Percentiles rank a stretch among this genome's conserved stretches.
Evolutionary conservation across 116 monocot genomes (phyloP).

Genomic region (Dioscorea cayenensis): DNA sequence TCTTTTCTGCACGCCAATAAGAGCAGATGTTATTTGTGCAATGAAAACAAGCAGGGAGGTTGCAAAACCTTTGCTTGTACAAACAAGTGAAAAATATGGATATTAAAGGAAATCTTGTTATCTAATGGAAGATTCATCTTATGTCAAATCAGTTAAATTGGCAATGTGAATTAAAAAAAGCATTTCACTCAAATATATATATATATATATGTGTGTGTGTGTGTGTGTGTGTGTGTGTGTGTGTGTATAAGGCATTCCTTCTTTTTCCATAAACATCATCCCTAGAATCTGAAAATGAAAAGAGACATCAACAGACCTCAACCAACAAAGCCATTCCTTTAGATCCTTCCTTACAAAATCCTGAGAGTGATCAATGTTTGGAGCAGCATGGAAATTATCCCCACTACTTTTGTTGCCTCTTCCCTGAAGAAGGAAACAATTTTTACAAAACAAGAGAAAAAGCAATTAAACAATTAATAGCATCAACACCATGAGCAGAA

Average conservation of each 20-base stretch:
- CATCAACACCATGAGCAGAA: no score
- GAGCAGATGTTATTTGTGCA: not conserved
- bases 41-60: no score
- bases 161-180: no score
- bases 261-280: not conserved
- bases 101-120: no score
- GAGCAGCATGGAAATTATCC: constrained; percentile 95
- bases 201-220: no score
- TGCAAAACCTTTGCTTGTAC: no score
- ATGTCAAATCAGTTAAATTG: no score
- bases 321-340: constrained; percentile 91
- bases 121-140: no score
- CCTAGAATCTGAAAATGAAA: constrained; percentile 4
- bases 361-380: constrained; percentile 97
- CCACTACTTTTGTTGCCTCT: constrained; percentile 94
- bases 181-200: no score
- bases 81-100: no score
- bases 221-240: no score
- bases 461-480: not conserved
- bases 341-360: constrained; percentile 94
- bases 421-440: constrained; percentile 40
- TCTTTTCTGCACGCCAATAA: constrained; percentile 34
- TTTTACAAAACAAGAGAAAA: not conserved
- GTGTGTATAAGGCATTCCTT: no score
- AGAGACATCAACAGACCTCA: constrained; percentile 43